These are phyloP conservation scores for Mycena kentingensis DNA, from an alignment of 768 basidiomycete genomes.

Conservation along the genomic window DNA sequence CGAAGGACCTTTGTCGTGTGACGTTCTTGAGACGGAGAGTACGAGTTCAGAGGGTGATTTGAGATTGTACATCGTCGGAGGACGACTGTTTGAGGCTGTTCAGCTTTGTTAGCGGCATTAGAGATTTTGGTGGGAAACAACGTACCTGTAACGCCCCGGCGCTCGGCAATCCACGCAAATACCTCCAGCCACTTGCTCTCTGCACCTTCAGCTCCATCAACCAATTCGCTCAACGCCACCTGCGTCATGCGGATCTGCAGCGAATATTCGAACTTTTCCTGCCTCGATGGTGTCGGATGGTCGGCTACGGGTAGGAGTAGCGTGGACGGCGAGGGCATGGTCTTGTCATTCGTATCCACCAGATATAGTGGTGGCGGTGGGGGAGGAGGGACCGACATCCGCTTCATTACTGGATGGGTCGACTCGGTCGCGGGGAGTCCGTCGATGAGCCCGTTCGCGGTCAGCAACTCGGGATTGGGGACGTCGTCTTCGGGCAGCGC, in stretches of 20 bases:
- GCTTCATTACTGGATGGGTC: constrained; percentile 10
- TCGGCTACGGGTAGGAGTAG: constrained; percentile 51
- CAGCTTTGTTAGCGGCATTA: constrained; percentile 16
- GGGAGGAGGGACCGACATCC: constrained; percentile 11
- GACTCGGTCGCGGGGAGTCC: constrained; percentile 11
- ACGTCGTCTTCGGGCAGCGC: constrained; percentile 32
- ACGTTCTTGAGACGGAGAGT: constrained; percentile 18
- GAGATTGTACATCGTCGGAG: constrained; percentile 29
- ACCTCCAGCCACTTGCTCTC: constrained; percentile 80
- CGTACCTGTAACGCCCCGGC: constrained; percentile 34
- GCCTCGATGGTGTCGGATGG: constrained; percentile 49
- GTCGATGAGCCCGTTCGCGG: constrained; percentile 18
- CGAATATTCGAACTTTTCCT: constrained; percentile 72
- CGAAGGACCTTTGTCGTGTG: constrained; percentile 16
- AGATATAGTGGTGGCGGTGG: constrained; percentile 13
- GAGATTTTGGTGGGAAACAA: neutral
- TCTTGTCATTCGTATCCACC: constrained; percentile 24
- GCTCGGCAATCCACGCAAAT: constrained; percentile 82
- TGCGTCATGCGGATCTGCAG: constrained; percentile 87
- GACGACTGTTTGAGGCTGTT: constrained; percentile 31
- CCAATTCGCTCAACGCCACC: constrained; percentile 75
- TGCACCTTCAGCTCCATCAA: constrained; percentile 85
- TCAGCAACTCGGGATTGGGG: constrained; percentile 13
- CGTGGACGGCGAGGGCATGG: constrained; percentile 42
- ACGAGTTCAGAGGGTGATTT: constrained; percentile 32